Evolutionary conservation across 2,329 filamentous ascomycete genomes (phyloP).

Genomic region (Neoscytalidium dimidiatum): DNA sequence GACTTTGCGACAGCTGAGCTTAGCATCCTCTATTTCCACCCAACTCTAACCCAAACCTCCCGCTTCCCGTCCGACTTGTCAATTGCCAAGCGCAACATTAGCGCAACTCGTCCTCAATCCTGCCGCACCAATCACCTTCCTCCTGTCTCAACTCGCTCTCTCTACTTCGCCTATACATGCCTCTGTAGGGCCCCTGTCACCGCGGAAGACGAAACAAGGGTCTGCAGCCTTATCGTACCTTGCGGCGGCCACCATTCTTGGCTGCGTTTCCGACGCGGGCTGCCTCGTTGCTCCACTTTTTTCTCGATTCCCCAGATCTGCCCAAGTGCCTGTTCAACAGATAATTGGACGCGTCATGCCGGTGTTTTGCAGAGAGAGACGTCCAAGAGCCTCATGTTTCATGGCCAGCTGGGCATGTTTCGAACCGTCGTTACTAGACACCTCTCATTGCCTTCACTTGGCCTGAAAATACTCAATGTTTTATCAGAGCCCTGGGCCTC

Average conservation of each 20-base stretch:
- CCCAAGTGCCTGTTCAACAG: not conserved
- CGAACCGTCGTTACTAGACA: too few relatives aligned
- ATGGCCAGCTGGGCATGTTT: not conserved
- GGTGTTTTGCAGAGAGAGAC: not conserved
- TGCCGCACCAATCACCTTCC: not conserved
- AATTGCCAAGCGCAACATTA: too few relatives aligned
- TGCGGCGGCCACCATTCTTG: not conserved
- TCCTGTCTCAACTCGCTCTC: not conserved
- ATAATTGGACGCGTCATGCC: not conserved
- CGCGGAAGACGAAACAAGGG: not conserved
- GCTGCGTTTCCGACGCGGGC: not conserved
- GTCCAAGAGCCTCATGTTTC: not conserved
- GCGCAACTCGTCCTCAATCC: too few relatives aligned
- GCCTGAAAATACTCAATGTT: too few relatives aligned
- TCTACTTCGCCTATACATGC: not conserved
- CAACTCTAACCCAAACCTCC: too few relatives aligned
- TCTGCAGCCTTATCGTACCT: constrained; percentile 1
- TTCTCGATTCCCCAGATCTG: not conserved
- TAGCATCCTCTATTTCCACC: not conserved
- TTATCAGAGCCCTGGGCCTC: too few relatives aligned
- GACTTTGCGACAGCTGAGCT: not conserved
- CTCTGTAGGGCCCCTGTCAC: not conserved
- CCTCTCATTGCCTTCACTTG: too few relatives aligned
- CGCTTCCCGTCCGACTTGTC: too few relatives aligned
- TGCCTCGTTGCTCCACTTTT: constrained; percentile 2